These are phyloP conservation scores for Termitomyces sp. DNA, from an alignment of 768 basidiomycete species.

Conservation along the genomic window DNA sequence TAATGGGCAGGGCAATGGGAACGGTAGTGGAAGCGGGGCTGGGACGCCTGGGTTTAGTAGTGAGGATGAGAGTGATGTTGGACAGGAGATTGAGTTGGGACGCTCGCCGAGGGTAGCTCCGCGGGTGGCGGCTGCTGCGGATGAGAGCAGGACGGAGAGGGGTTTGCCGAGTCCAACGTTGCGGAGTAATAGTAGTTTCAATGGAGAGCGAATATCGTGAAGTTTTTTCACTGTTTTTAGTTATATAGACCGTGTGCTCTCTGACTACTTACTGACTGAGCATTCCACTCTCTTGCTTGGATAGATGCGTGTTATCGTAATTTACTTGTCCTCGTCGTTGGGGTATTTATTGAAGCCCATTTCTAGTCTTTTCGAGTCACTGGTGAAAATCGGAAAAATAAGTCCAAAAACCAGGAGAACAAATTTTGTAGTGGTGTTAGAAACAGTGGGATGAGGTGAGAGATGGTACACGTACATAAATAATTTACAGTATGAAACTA, in stretches of 20 bases:
- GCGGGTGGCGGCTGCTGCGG: slow-evolving; percentile 25
- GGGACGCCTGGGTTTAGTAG: slow-evolving; percentile 36
- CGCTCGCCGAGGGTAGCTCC: slow-evolving; percentile 15
- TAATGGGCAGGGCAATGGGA: slow-evolving; percentile 22
- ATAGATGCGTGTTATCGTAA: slow-evolving; percentile 8
- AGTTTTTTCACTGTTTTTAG: slow-evolving; percentile 4
- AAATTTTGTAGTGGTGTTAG: not conserved
- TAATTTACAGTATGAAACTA: not conserved
- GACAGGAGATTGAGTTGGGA: slow-evolving; percentile 44
- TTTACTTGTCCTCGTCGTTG: not conserved
- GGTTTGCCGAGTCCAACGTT: slow-evolving; percentile 64
- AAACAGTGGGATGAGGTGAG: not conserved
- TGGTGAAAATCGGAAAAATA: not conserved
- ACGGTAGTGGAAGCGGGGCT: slow-evolving; percentile 18
- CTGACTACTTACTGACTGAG: not conserved
- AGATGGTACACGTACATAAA: not conserved
- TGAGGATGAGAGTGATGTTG: slow-evolving; percentile 35
- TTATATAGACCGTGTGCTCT: not conserved
- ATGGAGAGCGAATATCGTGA: slow-evolving; percentile 21
- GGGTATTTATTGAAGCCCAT: not conserved
- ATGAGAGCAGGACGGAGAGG: slow-evolving; percentile 58
- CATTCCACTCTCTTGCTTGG: not conserved
- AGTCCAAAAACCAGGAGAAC: not conserved
- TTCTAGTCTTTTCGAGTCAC: not conserved
- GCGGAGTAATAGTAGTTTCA: slow-evolving; percentile 29